Percentiles rank a stretch among this genome's conserved stretches.
These are phyloP conservation scores for Tephrocybe sp. DNA, from an alignment of 768 basidiomycete species.

Conservation along the genomic window DNA sequence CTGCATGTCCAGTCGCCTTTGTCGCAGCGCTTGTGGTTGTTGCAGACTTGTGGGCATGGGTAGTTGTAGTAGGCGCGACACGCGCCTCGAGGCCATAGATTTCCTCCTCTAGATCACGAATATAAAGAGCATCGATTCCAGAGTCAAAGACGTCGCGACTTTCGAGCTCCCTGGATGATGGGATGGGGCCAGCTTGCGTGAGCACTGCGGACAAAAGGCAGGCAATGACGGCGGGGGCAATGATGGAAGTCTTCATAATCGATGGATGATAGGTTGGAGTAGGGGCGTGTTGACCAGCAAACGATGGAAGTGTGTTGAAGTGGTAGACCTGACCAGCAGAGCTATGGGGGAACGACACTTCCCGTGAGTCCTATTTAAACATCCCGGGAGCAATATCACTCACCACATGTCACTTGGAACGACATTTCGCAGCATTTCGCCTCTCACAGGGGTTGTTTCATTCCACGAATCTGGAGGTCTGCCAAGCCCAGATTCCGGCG, in stretches of 20 bases:
- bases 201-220: neutral
- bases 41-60: neutral
- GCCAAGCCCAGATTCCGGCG: no score
- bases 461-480: no score
- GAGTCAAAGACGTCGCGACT: neutral
- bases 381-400: no score
- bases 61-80: neutral
- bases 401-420: no score
- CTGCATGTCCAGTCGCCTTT: no score
- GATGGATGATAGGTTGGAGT: neutral
- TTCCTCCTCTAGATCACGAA: neutral
- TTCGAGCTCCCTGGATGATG: neutral
- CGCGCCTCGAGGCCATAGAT: neutral
- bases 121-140: neutral
- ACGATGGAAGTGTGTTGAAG: neutral
- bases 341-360: neutral
- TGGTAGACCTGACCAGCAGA: conserved; percentile 1
- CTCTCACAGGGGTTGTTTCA: no score
- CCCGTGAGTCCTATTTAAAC: no score
- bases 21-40: no score
- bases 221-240: neutral
- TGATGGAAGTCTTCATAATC: neutral
- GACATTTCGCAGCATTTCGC: no score
- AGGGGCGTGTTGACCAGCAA: neutral
- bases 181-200: neutral